phyloP scores from a whole-genome alignment of 228 moss, liverwort and hornwort species.

The Sphagnum fallax region DNA sequence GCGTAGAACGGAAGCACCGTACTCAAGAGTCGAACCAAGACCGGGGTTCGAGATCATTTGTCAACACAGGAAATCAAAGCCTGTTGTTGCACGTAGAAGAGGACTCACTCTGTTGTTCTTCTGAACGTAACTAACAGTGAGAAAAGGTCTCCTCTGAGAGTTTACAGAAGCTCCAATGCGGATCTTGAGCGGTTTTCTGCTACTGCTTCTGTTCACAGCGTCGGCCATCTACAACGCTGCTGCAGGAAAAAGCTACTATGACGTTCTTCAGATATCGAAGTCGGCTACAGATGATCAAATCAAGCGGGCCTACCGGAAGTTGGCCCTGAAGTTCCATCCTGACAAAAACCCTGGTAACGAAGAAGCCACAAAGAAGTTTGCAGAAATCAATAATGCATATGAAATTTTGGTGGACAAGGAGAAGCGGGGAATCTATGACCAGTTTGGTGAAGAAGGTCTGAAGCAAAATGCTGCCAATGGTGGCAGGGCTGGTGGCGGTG shows the following conservation, averaged over 20 bases:
- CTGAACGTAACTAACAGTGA: too few species aligned
- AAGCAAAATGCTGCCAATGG: constrained; percentile 63
- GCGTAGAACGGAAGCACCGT: too few species aligned
- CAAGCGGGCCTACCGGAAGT: constrained; percentile 85
- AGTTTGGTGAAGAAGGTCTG: constrained; percentile 92
- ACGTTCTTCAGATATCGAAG: constrained; percentile 70
- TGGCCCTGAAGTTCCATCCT: constrained; percentile 94
- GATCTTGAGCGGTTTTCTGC: constrained; percentile 22
- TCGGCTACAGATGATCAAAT: constrained; percentile 84
- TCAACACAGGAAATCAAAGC: too few species aligned
- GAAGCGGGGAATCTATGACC: constrained; percentile 79
- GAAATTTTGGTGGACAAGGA: constrained; percentile 76
- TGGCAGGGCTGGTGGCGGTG: constrained; percentile 65
- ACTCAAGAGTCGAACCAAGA: too few species aligned
- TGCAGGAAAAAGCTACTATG: constrained; percentile 69
- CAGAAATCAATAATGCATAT: constrained; percentile 91
- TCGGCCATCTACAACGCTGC: constrained; percentile 21
- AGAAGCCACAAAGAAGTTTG: constrained; percentile 88
- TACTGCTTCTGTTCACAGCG: constrained; percentile 31
- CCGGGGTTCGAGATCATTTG: too few species aligned
- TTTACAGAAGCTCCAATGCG: constrained; percentile 13
- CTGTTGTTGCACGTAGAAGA: too few species aligned
- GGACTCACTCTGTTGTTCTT: too few species aligned
- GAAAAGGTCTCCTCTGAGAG: too few species aligned
- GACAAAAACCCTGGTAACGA: constrained; percentile 94